Conservation (phyloP, 352 stramenopile species). For the Pythium phragmiticola region DNA sequence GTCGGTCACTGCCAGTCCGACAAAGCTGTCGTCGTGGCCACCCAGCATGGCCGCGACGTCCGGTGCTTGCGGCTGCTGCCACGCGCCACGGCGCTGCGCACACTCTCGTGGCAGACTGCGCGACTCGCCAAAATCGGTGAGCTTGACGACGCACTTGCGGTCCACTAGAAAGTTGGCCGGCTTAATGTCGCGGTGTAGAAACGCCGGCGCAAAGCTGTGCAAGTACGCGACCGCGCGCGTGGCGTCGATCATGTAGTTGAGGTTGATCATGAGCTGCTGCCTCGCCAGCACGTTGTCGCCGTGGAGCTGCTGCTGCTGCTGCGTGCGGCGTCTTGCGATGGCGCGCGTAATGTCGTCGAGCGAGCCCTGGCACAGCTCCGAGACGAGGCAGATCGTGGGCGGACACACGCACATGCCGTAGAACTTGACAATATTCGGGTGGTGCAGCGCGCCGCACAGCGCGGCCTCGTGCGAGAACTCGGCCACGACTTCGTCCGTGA, state of each 20-base stretch:
- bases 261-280: conserved; percentile 56
- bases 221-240: conserved; percentile 63
- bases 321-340: conserved; percentile 36
- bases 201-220: conserved; percentile 71
- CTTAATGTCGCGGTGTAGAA: conserved; percentile 74
- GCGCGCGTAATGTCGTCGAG: conserved; percentile 48
- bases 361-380: conserved; percentile 70
- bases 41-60: neutral
- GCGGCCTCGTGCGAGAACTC: conserved; percentile 82
- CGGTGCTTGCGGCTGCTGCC: conserved; percentile 6
- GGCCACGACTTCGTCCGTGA: conserved; percentile 66
- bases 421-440: conserved; percentile 84
- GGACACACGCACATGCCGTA: conserved; percentile 82
- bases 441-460: conserved; percentile 62
- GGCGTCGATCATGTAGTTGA: conserved; percentile 69
- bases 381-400: conserved; percentile 72
- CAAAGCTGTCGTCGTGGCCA: conserved; percentile 7
- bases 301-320: conserved; percentile 11
- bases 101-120: conserved; percentile 30
- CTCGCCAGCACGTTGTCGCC: conserved; percentile 33
- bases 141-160: conserved; percentile 35
- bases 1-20: neutral
- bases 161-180: conserved; percentile 82
- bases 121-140: conserved; percentile 40
- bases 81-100: conserved; percentile 18